Evolutionary conservation across 257 asterid genomes (phyloP), one percentile per base, ranked within the genome.

Genomic region (Ajuga chamaepitys): DNA sequence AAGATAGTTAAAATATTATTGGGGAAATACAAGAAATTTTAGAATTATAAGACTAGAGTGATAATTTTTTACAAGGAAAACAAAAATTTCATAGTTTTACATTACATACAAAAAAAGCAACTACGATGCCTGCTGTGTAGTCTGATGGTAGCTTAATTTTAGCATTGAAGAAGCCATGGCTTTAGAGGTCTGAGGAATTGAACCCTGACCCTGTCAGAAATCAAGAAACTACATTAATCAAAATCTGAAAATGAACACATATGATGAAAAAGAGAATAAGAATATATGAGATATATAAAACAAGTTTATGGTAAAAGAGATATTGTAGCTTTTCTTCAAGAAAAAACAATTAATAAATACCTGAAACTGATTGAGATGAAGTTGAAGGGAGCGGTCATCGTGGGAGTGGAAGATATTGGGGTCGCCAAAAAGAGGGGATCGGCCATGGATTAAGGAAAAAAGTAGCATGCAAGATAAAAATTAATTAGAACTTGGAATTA

Each of bases 101-200:
- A n/a, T 3, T 28, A 28, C 89, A 9, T 82, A 93, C 98, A 38
- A 89, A 92, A 61, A 92, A 92, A 0, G 98, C 97, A 34, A 92
- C 96, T 21, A 92, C 98, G 51, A 92, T 70, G 24, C 98, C 98
- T 0, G 98, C 98, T 0, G 98, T 87, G 78, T 92, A 89, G 12
- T 89, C 86, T 0, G 98, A 78, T 12, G 98, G 98, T 51, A 92
- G 74, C 79, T 89, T 92, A 42, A 92, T 89, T 79, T 79, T 82
- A 2, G 98, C 97, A 53, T 97, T 92, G 75, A 92, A 92, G 71
- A 89, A 77, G 50, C 97, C 98, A 66, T 85, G 83, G 70, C 56
- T 83, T 85, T 89, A 92, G 7, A 87, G 81, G 70, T 87, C 96
- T 0, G 98, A 87, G 4, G 98, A 92, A 58, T 67, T 80, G 79